Conservation (phyloP, 2,329 filamentous ascomycete species). For the Rhinocladiella mackenziei region DNA sequence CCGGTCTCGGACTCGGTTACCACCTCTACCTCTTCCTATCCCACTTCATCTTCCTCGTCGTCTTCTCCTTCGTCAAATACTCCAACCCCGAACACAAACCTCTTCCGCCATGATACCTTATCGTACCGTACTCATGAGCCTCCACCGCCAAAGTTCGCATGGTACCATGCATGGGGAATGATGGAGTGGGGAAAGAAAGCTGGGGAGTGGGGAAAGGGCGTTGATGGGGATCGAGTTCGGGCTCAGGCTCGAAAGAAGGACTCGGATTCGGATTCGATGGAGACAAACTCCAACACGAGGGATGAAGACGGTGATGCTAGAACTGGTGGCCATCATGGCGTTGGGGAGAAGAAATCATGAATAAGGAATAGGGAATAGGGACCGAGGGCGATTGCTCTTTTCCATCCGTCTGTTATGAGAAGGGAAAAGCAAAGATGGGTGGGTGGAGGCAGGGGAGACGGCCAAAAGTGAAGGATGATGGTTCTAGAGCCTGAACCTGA, state of each 20-base stretch:
- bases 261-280: too few species aligned
- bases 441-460: background rate
- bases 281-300: too few species aligned
- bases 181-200: conserved; percentile 52
- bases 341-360: too few species aligned
- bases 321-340: too few species aligned
- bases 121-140: conserved; percentile 45
- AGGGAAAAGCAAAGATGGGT: conserved; percentile 1
- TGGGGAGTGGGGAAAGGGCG: conserved; percentile 50
- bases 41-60: background rate
- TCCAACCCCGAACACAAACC: too few species aligned
- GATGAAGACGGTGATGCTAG: too few species aligned
- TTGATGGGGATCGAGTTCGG: conserved; percentile 38
- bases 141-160: conserved; percentile 49
- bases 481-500: too few species aligned
- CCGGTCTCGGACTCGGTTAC: background rate
- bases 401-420: too few species aligned
- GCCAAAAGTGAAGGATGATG: background rate
- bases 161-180: conserved; percentile 54
- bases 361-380: too few species aligned
- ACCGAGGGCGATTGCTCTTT: too few species aligned
- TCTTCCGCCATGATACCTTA: conserved; percentile 45
- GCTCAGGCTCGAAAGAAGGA: background rate
- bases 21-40: background rate
- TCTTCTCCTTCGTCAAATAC: too few species aligned